These are phyloP conservation scores for Leccinellum rugosiceps DNA, from an alignment of 768 basidiomycete genomes.

Conservation along the genomic window DNA sequence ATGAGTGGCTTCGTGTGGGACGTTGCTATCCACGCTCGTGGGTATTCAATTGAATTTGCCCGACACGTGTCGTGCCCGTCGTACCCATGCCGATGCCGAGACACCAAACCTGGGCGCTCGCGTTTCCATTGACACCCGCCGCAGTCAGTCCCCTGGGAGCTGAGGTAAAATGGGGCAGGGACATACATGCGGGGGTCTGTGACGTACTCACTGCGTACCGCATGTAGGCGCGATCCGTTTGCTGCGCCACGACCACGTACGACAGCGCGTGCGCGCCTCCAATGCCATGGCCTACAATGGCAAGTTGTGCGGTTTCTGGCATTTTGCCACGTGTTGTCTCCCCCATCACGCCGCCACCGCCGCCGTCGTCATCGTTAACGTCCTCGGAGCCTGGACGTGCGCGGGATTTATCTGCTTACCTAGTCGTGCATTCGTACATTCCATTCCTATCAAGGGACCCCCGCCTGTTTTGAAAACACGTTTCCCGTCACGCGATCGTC, in stretches of 20 bases:
- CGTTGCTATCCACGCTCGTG: background rate
- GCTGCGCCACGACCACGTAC: background rate
- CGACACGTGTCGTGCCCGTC: background rate
- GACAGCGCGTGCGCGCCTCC: too few relatives aligned
- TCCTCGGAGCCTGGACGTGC: background rate
- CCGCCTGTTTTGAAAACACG: background rate
- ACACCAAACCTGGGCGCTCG: background rate
- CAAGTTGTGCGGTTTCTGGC: background rate
- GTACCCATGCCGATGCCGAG: background rate
- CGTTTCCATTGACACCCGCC: background rate
- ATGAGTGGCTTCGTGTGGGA: background rate
- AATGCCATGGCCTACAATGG: too few relatives aligned
- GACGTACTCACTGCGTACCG: background rate
- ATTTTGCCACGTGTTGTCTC: background rate
- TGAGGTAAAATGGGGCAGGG: background rate
- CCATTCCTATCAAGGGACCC: background rate
- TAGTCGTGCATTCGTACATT: background rate
- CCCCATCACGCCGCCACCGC: background rate
- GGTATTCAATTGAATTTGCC: background rate
- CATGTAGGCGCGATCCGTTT: background rate
- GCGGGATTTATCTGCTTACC: background rate
- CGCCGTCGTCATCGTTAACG: background rate
- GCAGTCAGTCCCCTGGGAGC: background rate
- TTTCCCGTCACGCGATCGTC: background rate
- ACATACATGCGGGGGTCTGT: background rate